Evolutionary conservation across 768 basidiomycete species (phyloP).

Genomic region (Asterophora parasitica): DNA sequence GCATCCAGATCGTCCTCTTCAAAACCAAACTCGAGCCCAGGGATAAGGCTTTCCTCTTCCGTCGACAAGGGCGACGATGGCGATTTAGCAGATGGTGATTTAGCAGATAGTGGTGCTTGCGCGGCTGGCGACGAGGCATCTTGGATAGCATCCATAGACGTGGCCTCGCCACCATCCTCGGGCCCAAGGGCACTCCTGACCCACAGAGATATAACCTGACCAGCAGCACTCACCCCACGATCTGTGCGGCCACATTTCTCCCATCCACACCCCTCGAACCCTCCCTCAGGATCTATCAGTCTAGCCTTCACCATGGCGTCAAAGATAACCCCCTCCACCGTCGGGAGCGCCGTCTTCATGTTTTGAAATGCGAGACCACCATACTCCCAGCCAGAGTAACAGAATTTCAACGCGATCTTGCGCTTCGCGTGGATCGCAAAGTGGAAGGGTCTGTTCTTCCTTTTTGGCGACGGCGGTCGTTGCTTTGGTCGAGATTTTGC

Average conservation of each 20-base stretch:
- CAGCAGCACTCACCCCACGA: conserved; percentile 89
- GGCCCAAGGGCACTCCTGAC: conserved; percentile 63
- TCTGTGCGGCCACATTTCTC: conserved; percentile 93
- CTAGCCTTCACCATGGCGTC: conserved; percentile 72
- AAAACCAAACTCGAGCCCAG: conserved; percentile 20
- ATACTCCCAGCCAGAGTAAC: conserved; percentile 90
- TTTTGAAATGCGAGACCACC: conserved; percentile 84
- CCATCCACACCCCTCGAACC: conserved; percentile 86
- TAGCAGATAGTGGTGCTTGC: conserved; percentile 7
- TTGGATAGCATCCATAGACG: background rate
- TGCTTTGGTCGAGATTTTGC: conserved; percentile 22
- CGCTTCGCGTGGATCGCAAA: conserved; percentile 68
- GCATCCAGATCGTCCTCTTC: conserved; percentile 23
- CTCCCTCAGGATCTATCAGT: conserved; percentile 68
- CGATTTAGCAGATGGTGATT: background rate
- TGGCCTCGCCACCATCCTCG: conserved; percentile 15
- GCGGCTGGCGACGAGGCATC: background rate
- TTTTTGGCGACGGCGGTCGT: conserved; percentile 21
- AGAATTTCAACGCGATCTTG: conserved; percentile 92
- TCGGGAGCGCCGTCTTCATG: conserved; percentile 68
- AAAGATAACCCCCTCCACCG: conserved; percentile 87
- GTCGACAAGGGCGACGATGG: background rate
- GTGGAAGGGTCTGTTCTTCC: conserved; percentile 39
- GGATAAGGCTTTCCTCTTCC: conserved; percentile 2
- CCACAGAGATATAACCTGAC: conserved; percentile 91